A percentile compares a stretch with the other conserved stretches of the same genome.
Conservation (phyloP, 371 early-diverging fungal species). For the Amoeboaphelidium protococcarum region DNA sequence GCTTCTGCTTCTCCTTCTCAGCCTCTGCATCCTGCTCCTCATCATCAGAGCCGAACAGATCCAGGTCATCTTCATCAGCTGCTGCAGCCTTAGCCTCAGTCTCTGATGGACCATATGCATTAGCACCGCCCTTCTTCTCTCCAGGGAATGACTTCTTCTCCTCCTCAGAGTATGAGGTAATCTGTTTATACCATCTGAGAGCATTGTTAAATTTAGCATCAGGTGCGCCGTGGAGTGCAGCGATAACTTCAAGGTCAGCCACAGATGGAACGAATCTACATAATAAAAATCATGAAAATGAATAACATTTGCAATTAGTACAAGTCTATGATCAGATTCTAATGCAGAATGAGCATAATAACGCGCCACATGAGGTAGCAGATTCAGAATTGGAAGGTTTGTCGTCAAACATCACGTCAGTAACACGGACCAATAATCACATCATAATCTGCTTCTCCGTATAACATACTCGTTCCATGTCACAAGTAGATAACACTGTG, state of each 20-base stretch:
- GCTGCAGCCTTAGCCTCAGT: slow-evolving; percentile 26
- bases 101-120: slow-evolving; percentile 14
- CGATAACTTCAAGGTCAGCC: slow-evolving; percentile 62
- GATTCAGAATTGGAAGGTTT: not conserved
- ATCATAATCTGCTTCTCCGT: not conserved
- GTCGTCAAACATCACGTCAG: slow-evolving; percentile 5
- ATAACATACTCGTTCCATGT: not conserved
- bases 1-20: slow-evolving; percentile 56
- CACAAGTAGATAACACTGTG: slow-evolving; percentile 1
- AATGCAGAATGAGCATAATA: not conserved
- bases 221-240: slow-evolving; percentile 41
- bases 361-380: not conserved
- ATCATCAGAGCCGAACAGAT: slow-evolving; percentile 81
- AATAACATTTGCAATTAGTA: slow-evolving; percentile 1
- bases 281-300: slow-evolving; percentile 2
- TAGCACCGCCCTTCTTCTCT: slow-evolving; percentile 21
- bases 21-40: slow-evolving; percentile 64
- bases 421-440: slow-evolving; percentile 9
- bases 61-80: slow-evolving; percentile 51
- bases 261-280: slow-evolving; percentile 40
- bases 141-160: slow-evolving; percentile 14
- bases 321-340: not conserved
- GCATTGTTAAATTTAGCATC: slow-evolving; percentile 56
- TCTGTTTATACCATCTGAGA: slow-evolving; percentile 85
- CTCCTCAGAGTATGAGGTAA: slow-evolving; percentile 21